Evolutionary conservation across 140 eudicot genomes (phyloP).

Genomic region (Flaveria floridana): DNA sequence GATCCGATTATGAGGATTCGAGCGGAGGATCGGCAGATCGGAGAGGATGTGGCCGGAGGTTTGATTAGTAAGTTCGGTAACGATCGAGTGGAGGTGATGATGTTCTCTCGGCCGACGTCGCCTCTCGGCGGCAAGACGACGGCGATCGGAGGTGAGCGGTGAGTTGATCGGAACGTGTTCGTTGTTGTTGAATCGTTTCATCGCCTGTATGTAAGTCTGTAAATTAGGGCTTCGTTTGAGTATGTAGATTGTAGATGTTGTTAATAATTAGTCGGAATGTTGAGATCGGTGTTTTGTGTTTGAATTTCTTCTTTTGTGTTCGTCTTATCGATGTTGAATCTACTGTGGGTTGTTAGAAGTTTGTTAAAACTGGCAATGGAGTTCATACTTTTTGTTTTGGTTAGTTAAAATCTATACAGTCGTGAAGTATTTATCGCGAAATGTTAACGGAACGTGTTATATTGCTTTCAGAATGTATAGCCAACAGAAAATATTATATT

Average conservation of each 20-base stretch:
- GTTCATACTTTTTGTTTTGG: not conserved
- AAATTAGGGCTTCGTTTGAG: not conserved
- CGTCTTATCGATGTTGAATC: not conserved
- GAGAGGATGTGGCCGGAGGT: conserved; percentile 44
- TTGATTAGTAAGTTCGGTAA: conserved; percentile 16
- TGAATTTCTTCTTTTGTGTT: not conserved
- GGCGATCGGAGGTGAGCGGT: conserved; percentile 20
- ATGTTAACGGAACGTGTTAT: too few species aligned
- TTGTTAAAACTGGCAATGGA: not conserved
- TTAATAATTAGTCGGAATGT: not conserved
- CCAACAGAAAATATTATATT: too few species aligned
- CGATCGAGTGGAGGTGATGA: conserved; percentile 28
- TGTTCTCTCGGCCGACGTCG: conserved; percentile 48
- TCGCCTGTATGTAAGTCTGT: not conserved
- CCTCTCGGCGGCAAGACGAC: conserved; percentile 51
- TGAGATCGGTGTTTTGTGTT: not conserved
- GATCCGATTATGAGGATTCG: conserved; percentile 55
- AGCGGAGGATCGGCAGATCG: conserved; percentile 56
- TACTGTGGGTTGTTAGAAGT: not conserved
- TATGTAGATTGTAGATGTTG: not conserved
- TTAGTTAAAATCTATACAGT: too few species aligned
- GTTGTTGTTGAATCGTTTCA: not conserved
- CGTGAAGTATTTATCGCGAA: too few species aligned
- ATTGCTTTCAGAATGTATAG: too few species aligned
- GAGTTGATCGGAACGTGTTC: conserved; percentile 15